Percentiles rank a stretch among this genome's conserved stretches.
Evolutionary conservation across 345 rosid genomes (phyloP).

Genomic region (Euphorbia pulcherrima): DNA sequence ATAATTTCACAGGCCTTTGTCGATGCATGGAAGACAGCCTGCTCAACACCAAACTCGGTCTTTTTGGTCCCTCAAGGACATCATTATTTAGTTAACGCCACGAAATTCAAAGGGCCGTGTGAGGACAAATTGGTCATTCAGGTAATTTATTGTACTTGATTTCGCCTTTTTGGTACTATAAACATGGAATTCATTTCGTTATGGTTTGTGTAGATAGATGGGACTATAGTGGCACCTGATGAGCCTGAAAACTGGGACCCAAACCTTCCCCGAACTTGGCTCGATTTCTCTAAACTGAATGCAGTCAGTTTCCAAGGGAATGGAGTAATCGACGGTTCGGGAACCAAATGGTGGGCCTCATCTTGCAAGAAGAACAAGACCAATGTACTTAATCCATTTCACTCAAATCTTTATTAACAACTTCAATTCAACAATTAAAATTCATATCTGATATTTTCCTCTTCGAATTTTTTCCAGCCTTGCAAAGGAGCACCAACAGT

Average conservation of each 20-base stretch:
- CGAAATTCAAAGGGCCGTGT: conserved; percentile 84
- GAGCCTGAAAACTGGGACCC: conserved; percentile 92
- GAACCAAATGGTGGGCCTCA: conserved; percentile 97
- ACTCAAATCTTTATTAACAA: conserved; percentile 11
- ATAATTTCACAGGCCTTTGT: conserved; percentile 82
- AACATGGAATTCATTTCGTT: no score
- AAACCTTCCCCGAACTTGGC: conserved; percentile 61
- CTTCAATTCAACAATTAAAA: conserved; percentile 2
- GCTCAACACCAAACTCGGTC: conserved; percentile 60
- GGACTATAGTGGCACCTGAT: conserved; percentile 82
- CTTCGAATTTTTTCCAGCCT: conserved; percentile 53
- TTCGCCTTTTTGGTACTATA: no score
- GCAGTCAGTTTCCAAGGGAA: conserved; percentile 73
- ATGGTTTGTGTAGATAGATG: conserved; percentile 70
- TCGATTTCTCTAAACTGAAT: conserved; percentile 71
- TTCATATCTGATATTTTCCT: conserved; percentile 24
- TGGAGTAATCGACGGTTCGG: conserved; percentile 94
- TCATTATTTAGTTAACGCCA: conserved; percentile 70
- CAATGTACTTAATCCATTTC: conserved; percentile 4
- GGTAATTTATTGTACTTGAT: no score
- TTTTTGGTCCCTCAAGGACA: conserved; percentile 74
- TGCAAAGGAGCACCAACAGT: conserved; percentile 90
- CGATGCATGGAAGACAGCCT: conserved; percentile 72
- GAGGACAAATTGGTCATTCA: conserved; percentile 62
- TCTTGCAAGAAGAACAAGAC: conserved; percentile 89